Base-by-base conservation (phyloP, 2,329 filamentous ascomycete species). In the Sporothrix luriei region DNA sequence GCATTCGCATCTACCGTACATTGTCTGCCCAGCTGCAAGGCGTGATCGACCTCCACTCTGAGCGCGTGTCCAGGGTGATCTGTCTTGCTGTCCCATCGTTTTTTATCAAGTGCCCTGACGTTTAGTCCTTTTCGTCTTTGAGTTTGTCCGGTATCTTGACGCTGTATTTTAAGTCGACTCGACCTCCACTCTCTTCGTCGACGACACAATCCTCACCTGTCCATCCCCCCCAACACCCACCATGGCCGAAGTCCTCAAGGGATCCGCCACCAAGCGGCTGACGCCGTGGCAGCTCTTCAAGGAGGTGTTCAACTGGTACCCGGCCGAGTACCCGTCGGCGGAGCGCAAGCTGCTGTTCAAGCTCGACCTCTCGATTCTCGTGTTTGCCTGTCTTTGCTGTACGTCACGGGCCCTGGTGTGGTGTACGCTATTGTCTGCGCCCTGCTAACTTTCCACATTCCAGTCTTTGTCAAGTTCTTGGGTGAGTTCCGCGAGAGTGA, bases 251-350 rank as follows among this genome's bases (percentile, higher is more conserved):
- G 43, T 49, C 49, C 48, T 29, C 24, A 38, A 65, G 24, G 46
- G 13, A 16, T 51, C 46, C 24, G 6, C 14, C 54, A 38, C 2
- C 52, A 68, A 70, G 59, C 61, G 67, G 13, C 65, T 69, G 21
- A 29, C 73, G 13, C 65, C 74, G 13, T 66, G 66, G 19, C 74
- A 73, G 19, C 70, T 77, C 4, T 71, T 78, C 51, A 78, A 78
- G 24, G 76, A 78, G 57, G 72, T 78, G 4, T 78, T 78, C 70
- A 78, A 78, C 62, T 78, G 77, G 77, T 78, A 78, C 59, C 77
- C 77, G 2, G 75, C 76, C 19, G 70, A 74, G 19, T 78, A 78
- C 65, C 76, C 77, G 9, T 52, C 72, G 2, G 75, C 72, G n/a
- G 77, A 78, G 62, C 74, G 74, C 65, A 78, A 75, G 55, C 75